Evolutionary conservation across 2,329 filamentous ascomycete genomes (phyloP).

Genomic region (Xylariaceae sp.): DNA sequence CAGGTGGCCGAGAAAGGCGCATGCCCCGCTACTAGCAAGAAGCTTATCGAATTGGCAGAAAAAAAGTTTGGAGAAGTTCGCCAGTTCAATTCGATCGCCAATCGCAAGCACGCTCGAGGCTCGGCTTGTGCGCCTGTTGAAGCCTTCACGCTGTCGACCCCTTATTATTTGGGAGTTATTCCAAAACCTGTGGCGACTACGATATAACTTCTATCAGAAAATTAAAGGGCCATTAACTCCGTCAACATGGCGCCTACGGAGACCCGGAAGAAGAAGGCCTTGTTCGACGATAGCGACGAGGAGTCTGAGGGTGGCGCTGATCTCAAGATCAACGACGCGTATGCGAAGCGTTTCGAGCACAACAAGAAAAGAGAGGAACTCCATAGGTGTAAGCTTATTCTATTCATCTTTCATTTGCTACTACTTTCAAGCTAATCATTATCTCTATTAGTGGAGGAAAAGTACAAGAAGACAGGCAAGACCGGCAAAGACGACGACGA

Average conservation of each 20-base stretch:
- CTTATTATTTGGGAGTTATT: neutral
- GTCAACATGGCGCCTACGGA: conserved; percentile 30
- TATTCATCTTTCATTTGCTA: neutral
- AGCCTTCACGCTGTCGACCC: neutral
- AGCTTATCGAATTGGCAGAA: neutral
- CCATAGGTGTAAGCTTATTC: conserved; percentile 52
- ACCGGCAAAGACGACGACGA: conserved; percentile 49
- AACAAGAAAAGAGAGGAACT: conserved; percentile 95
- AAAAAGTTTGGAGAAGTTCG: conserved; percentile 1
- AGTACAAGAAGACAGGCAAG: conserved; percentile 52
- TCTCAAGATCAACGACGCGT: conserved; percentile 87
- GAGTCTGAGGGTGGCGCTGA: conserved; percentile 42
- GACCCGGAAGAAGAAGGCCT: conserved; percentile 41
- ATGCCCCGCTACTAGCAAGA: neutral
- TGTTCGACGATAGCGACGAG: conserved; percentile 54
- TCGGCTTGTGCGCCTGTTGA: neutral
- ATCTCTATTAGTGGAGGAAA: conserved; percentile 71
- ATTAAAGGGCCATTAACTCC: neutral
- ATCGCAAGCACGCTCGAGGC: neutral
- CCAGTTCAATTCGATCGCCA: neutral
- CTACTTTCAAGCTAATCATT: conserved; percentile 11
- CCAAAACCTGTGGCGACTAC: neutral
- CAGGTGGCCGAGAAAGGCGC: neutral
- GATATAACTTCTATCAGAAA: neutral
- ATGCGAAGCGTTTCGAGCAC: conserved; percentile 82